Conservation (phyloP, 2,329 filamentous ascomycete species). For the Coniochaeta hoffmannii region DNA sequence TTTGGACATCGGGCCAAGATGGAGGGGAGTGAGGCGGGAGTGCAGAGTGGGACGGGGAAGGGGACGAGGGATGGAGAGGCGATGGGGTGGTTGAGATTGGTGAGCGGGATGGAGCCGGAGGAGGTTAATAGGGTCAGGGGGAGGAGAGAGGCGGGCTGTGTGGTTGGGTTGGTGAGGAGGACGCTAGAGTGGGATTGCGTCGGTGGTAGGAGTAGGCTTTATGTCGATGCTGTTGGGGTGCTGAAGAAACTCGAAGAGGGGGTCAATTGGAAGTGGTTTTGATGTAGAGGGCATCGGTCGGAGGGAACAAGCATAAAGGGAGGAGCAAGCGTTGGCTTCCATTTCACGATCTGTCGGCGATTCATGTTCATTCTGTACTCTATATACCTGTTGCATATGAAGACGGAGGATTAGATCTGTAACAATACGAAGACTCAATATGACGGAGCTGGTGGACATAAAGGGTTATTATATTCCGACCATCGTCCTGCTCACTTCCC, state of each 20-base stretch:
- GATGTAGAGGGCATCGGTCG: neutral
- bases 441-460: neutral
- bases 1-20: constrained; percentile 30
- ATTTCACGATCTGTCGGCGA: neutral
- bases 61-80: constrained; percentile 17
- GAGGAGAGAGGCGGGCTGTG: constrained; percentile 32
- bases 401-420: neutral
- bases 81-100: constrained; percentile 29
- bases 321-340: neutral
- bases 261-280: constrained; percentile 34
- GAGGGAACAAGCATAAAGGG: neutral
- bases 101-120: constrained; percentile 31
- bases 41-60: constrained; percentile 5
- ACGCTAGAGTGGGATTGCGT: constrained; percentile 41
- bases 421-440: neutral
- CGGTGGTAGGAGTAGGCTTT: constrained; percentile 39
- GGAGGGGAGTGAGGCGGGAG: constrained; percentile 9
- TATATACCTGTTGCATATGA: neutral
- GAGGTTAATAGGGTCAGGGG: constrained; percentile 30
- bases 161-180: constrained; percentile 40
- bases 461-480: neutral
- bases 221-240: constrained; percentile 45
- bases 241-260: constrained; percentile 43
- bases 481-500: neutral
- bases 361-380: neutral